Base-by-base conservation (phyloP, 2,329 filamentous ascomycete species). In the Basipetospora chlamydospora region DNA sequence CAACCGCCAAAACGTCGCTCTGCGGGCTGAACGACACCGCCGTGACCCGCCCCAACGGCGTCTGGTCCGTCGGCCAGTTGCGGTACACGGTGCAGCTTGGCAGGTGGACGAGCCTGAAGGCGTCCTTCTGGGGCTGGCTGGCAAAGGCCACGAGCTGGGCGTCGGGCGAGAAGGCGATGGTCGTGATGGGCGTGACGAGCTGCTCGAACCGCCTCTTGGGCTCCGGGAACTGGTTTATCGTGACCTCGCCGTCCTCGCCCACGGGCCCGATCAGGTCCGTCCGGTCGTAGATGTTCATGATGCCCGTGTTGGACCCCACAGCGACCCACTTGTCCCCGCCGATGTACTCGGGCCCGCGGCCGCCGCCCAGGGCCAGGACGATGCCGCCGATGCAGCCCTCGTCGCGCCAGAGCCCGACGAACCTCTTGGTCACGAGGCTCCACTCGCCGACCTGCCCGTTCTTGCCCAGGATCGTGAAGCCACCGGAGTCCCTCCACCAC, bases 31-130 rank as follows among this genome's bases (percentile, higher is more conserved):
- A 80, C 3, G 81, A 77, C 41, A 86, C 72, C 1, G 75, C 67
- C 2, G 83, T 82, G 45, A 96, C 77, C 41, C 85, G 70, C 0
- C 90, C 90, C 42, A 98, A 59, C 1, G 87, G 86, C 39, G 90
- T 98, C 54, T 81, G 78, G 44, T 77, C 73, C 37, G 88, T 98
- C 17, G 90, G 90, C 90, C 90, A 98, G 58, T 98, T 98, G 49
- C 79, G 77, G 66, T 90, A 98, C 15, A 96, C 84, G 2, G 86
- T 94, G 56, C 86, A 94, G 46, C 74, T 87, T 1, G 88, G 87
- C 46, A 98, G 61, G 57, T 98, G 90, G 22, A 88, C 85, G 45
- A 98, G 61, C 49, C 81, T 70, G 54, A 98, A 60, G 1, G 87
- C 84, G 58, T 95, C 86, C 53, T 80, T 80, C 67, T 94, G 93